Evolutionary conservation across 306 rosid genomes (phyloP).

Genomic region (Geum urbanum): DNA sequence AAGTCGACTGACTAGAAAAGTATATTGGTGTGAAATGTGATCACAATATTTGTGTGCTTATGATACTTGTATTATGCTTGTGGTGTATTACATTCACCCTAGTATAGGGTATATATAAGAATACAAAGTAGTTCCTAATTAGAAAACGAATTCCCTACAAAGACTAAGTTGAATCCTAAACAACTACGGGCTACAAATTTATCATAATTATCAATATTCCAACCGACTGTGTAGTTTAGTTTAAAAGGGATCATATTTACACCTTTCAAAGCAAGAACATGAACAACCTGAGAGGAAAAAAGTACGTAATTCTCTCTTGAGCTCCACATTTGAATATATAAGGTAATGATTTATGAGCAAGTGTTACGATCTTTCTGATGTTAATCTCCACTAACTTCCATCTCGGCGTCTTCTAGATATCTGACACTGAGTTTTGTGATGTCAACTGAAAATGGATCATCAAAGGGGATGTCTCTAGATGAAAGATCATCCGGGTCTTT

Average conservation of each 20-base stretch:
- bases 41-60: no score
- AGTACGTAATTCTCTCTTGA: neutral
- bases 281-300: constrained; percentile 43
- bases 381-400: constrained; percentile 46
- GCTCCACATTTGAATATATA: neutral
- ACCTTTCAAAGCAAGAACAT: constrained; percentile 56
- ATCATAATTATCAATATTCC: no score
- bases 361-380: neutral
- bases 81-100: no score
- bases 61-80: no score
- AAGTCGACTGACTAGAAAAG: no score
- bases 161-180: no score
- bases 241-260: constrained; percentile 70
- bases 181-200: no score
- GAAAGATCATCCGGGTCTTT: constrained; percentile 72
- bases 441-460: constrained; percentile 67
- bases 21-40: no score
- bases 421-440: constrained; percentile 66
- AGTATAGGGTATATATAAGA: no score
- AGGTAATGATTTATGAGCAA: neutral
- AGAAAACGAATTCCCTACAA: no score
- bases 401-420: constrained; percentile 78
- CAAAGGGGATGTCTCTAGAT: constrained; percentile 52
- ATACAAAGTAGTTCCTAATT: no score
- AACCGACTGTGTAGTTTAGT: constrained; percentile 63